A percentile compares a stretch with the other conserved stretches of the same genome.
Conservation (phyloP, 2,329 filamentous ascomycete genomes). For the Chalaropsis ovoidea region DNA sequence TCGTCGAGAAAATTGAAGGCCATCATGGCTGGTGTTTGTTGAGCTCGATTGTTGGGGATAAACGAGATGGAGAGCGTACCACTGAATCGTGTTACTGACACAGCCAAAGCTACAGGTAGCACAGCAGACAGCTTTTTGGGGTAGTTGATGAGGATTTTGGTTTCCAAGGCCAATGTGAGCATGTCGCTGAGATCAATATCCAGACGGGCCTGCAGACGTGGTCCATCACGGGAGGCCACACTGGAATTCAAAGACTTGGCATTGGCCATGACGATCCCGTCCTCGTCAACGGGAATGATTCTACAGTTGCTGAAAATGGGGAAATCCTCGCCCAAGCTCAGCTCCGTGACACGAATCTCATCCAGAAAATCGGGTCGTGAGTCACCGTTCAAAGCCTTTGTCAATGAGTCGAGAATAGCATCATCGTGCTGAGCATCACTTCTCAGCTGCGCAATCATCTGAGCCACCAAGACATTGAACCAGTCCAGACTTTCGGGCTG, state of each 20-base stretch:
- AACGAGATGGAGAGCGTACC: constrained; percentile 91
- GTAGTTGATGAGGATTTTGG: constrained; percentile 87
- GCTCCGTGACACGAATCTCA: constrained; percentile 85
- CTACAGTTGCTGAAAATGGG: constrained; percentile 98
- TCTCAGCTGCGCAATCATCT: constrained; percentile 91
- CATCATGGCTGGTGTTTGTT: constrained; percentile 72
- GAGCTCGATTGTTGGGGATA: constrained; percentile 62
- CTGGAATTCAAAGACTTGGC: constrained; percentile 44
- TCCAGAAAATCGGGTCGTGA: constrained; percentile 84
- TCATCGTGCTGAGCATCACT: constrained; percentile 87
- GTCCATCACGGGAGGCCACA: constrained; percentile 51
- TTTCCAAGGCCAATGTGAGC: constrained; percentile 89
- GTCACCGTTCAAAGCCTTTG: constrained; percentile 74
- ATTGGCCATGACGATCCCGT: constrained; percentile 50
- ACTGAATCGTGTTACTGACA: constrained; percentile 87
- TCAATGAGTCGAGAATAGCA: constrained; percentile 76
- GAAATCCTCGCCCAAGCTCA: constrained; percentile 91
- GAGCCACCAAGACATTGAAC: constrained; percentile 96
- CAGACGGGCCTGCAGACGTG: constrained; percentile 83
- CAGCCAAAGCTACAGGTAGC: constrained; percentile 79
- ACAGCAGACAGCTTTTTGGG: constrained; percentile 82
- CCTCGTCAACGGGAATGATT: constrained; percentile 81
- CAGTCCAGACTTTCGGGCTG: constrained; percentile 95
- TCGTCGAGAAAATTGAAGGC: constrained; percentile 90
- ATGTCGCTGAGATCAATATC: constrained; percentile 95